phyloP scores from a whole-genome alignment of 805 yeast genomes.

The Ogataea glucozyma region DNA sequence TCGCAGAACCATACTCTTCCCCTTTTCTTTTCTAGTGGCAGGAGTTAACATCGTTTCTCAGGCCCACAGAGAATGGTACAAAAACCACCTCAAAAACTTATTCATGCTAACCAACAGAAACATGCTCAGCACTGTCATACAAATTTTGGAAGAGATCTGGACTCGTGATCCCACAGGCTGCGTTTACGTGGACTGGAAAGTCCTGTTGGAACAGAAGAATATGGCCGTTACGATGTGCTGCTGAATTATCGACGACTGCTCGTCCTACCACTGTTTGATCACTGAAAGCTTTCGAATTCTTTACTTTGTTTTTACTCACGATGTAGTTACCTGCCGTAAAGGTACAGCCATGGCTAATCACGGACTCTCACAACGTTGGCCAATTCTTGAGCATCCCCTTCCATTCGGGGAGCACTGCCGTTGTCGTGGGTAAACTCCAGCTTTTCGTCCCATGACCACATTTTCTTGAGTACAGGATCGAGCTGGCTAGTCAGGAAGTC shows the following conservation, averaged over 20 bases:
- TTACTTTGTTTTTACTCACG: neutral
- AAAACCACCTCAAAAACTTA: conserved; percentile 1
- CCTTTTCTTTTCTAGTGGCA: conserved; percentile 15
- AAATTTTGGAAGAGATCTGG: conserved; percentile 15
- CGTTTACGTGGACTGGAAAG: conserved; percentile 17
- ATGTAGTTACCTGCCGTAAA: neutral
- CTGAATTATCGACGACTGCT: neutral
- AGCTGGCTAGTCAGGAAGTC: conserved; percentile 23
- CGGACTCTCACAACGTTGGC: conserved; percentile 12
- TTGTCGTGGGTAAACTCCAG: conserved; percentile 14
- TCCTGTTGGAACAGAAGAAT: neutral
- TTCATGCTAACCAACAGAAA: conserved; percentile 1
- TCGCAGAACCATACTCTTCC: conserved; percentile 2
- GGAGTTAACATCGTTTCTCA: conserved; percentile 19
- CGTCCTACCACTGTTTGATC: too few species aligned
- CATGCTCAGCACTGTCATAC: conserved; percentile 10
- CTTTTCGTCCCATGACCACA: conserved; percentile 30
- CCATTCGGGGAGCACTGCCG: conserved; percentile 32
- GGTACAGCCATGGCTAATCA: too few species aligned
- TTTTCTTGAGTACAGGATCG: conserved; percentile 19
- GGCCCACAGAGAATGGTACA: conserved; percentile 9
- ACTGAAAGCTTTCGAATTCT: neutral
- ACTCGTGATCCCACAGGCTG: conserved; percentile 12
- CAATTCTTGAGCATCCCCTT: conserved; percentile 27
- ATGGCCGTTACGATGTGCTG: conserved; percentile 8